Conservation (phyloP, 495 filamentous ascomycete species). For the Aspergillus sclerotiicarbonarius region DNA sequence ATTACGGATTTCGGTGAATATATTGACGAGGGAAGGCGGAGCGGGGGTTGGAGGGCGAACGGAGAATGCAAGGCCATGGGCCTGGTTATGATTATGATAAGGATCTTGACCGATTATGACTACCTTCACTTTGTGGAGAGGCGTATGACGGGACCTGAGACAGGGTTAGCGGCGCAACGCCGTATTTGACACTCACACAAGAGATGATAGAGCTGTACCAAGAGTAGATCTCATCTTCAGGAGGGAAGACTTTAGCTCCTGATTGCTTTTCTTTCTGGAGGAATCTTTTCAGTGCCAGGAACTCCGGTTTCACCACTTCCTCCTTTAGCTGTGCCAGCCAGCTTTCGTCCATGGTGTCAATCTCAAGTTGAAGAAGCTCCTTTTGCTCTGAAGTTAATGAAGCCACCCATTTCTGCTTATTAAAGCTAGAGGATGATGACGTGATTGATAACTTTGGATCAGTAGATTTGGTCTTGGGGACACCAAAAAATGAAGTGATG, state of each 20-base stretch:
- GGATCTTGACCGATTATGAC: slow-evolving; percentile 96
- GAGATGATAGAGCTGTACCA: slow-evolving; percentile 59
- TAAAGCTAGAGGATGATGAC: slow-evolving; percentile 58
- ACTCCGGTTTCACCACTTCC: slow-evolving; percentile 71
- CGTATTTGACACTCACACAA: background rate
- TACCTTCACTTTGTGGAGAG: slow-evolving; percentile 78
- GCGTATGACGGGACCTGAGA: slow-evolving; percentile 82
- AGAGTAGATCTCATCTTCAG: slow-evolving; percentile 84
- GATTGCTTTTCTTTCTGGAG: slow-evolving; percentile 72
- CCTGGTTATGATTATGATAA: slow-evolving; percentile 94
- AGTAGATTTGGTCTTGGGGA: slow-evolving; percentile 46
- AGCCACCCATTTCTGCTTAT: slow-evolving; percentile 84
- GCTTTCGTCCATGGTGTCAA: slow-evolving; percentile 83
- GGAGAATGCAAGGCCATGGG: slow-evolving; percentile 92
- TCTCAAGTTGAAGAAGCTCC: slow-evolving; percentile 79
- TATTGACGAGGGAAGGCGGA: slow-evolving; percentile 85
- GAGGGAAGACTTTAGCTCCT: slow-evolving; percentile 79
- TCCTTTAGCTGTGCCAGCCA: slow-evolving; percentile 88
- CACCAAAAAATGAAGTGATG: slow-evolving; percentile 66
- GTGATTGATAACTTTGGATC: slow-evolving; percentile 18
- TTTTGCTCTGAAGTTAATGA: slow-evolving; percentile 78
- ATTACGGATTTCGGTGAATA: slow-evolving; percentile 79
- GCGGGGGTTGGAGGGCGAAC: slow-evolving; percentile 85
- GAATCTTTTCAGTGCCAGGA: slow-evolving; percentile 84
- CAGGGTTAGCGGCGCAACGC: background rate